Conservation (phyloP, 768 basidiomycete genomes). For the Psilocybe sp. region DNA sequence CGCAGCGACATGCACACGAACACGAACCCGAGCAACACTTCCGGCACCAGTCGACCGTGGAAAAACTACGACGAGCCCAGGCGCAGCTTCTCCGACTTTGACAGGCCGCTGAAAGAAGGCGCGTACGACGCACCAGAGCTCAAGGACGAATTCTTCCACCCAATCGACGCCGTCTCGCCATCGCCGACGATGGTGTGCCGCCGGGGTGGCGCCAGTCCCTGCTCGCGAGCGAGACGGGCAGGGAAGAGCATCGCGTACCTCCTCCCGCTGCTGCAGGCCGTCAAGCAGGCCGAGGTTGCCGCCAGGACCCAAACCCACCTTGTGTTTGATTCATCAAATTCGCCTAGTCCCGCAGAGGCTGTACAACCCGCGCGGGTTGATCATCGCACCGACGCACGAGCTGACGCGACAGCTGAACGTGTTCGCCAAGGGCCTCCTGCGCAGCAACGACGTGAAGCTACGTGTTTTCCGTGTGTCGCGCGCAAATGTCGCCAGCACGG, state of each 20-base stretch:
- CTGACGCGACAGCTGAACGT: slow-evolving; percentile 75
- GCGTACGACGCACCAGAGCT: not conserved
- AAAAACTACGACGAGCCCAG: too few relatives aligned
- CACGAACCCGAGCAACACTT: too few relatives aligned
- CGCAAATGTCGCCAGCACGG: slow-evolving; percentile 6
- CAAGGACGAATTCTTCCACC: slow-evolving; percentile 1
- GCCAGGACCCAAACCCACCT: slow-evolving; percentile 1
- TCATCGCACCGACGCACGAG: slow-evolving; percentile 89
- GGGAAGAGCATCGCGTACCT: slow-evolving; percentile 92
- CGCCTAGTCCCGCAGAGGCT: slow-evolving; percentile 5
- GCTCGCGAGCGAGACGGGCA: slow-evolving; percentile 86
- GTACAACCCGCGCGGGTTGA: slow-evolving; percentile 69
- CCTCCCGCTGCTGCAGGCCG: slow-evolving; percentile 73
- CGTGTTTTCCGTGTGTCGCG: slow-evolving; percentile 38
- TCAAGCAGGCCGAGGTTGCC: slow-evolving; percentile 63
- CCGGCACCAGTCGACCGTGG: too few relatives aligned
- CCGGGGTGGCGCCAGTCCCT: slow-evolving; percentile 49
- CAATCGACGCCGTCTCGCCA: slow-evolving; percentile 17
- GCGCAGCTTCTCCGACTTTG: too few relatives aligned
- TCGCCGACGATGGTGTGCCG: slow-evolving; percentile 66
- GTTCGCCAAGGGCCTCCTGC: slow-evolving; percentile 73
- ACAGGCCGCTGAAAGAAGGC: not conserved
- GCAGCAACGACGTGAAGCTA: slow-evolving; percentile 58
- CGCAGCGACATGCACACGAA: too few relatives aligned
- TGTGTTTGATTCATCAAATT: not conserved